Conservation (phyloP, 257 asterid genomes). For the Fraxinus excelsior region DNA sequence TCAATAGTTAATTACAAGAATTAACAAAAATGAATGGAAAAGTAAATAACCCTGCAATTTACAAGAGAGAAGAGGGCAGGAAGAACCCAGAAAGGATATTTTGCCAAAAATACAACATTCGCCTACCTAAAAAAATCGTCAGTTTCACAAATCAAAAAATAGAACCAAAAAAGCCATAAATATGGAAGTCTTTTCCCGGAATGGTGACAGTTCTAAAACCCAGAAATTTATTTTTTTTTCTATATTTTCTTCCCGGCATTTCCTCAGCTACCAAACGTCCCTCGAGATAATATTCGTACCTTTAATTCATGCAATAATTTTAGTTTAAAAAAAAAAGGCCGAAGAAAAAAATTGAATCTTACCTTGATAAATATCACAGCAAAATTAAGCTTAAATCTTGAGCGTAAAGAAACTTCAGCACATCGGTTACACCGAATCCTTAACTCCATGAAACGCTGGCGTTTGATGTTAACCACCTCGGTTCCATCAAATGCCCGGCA, state of each 20-base stretch:
- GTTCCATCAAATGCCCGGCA: conserved; percentile 70
- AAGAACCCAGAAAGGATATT: conserved; percentile 24
- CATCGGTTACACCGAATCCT: conserved; percentile 73
- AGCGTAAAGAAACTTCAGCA: conserved; percentile 42
- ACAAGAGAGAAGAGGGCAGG: neutral
- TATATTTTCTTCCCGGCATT: conserved; percentile 13
- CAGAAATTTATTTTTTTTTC: neutral
- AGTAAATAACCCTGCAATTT: neutral
- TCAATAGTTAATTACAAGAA: neutral
- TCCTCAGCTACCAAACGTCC: conserved; percentile 14
- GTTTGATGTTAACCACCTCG: conserved; percentile 45
- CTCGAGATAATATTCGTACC: neutral
- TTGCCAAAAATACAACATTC: conserved; percentile 18
- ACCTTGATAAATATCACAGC: conserved; percentile 46
- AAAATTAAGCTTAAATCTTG: conserved; percentile 47
- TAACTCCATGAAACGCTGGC: conserved; percentile 75
- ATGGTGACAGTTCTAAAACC: conserved; percentile 5
- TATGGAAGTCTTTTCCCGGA: neutral
- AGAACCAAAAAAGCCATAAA: neutral
- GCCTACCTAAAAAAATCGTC: conserved; percentile 14
- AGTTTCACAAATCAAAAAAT: conserved; percentile 24
- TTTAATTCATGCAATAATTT: neutral
- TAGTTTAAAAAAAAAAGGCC: neutral
- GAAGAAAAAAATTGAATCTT: conserved; percentile 1
- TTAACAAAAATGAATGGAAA: neutral